These are phyloP conservation scores for Nothomitra cinnamomea DNA, from an alignment of 2,329 filamentous ascomycete species.

Conservation along the genomic window DNA sequence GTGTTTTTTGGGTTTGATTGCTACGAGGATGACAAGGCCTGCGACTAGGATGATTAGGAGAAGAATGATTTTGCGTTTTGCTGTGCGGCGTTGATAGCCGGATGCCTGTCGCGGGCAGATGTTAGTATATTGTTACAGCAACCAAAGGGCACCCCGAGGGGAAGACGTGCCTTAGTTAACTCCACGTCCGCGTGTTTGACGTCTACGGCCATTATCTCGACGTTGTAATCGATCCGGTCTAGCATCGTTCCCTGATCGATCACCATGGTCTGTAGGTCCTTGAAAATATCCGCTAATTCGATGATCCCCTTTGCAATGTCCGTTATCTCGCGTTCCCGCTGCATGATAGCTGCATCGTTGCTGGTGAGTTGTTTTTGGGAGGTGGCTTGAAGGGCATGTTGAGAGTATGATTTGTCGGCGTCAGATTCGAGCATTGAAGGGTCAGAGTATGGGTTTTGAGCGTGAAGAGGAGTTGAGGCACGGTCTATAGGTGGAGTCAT, in stretches of 20 bases:
- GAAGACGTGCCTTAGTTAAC: slow-evolving; percentile 47
- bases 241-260: slow-evolving; percentile 84
- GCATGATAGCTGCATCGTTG: slow-evolving; percentile 71
- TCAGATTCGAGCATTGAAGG: slow-evolving; percentile 87
- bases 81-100: slow-evolving; percentile 72
- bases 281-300: slow-evolving; percentile 89
- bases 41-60: slow-evolving; percentile 71
- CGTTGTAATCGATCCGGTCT: slow-evolving; percentile 94
- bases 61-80: slow-evolving; percentile 84
- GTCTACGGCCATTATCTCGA: slow-evolving; percentile 85
- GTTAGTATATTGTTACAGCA: slow-evolving; percentile 5
- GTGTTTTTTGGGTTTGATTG: slow-evolving; percentile 53
- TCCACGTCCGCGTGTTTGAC: slow-evolving; percentile 90
- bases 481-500: slow-evolving; percentile 32
- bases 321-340: slow-evolving; percentile 91
- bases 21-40: slow-evolving; percentile 69
- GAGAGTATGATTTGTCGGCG: slow-evolving; percentile 80
- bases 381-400: slow-evolving; percentile 71
- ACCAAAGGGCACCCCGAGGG: not conserved
- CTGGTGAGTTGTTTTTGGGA: slow-evolving; percentile 49
- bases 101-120: slow-evolving; percentile 35
- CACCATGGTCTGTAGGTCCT: slow-evolving; percentile 89
- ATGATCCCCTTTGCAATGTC: slow-evolving; percentile 98
- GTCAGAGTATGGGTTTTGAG: slow-evolving; percentile 54
- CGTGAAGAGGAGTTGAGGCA: slow-evolving; percentile 26